Base-by-base conservation (phyloP, 495 filamentous ascomycete species). In the Neurospora intermedia region DNA sequence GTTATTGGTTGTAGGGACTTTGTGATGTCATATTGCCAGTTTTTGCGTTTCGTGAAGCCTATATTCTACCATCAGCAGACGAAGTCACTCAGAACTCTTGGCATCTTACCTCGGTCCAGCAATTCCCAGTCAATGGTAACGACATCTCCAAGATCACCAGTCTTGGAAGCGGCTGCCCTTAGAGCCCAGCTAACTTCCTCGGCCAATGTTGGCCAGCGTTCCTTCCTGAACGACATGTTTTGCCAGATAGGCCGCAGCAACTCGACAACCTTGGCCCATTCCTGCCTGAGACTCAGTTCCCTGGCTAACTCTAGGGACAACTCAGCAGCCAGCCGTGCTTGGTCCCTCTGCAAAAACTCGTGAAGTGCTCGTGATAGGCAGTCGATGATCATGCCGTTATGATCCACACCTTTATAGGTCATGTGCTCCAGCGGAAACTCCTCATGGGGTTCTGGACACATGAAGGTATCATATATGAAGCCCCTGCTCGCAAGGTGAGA, bases 111-210 rank as follows among this genome's bases (percentile, higher is more conserved):
- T 73, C 82, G 84, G 76, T 89, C 90, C 73, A 93, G 82, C 42
- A 97, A 85, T 78, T 98, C 95, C 89, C 94, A 95, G 71, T 93
- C 90, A n/a, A 95, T 90, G 43, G 88, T 87, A 39, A 97, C 78
- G 11, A 94, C 82, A 16, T 89, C 86, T 48, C 90, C 89, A 15
- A 84, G 84, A 75, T 94, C 89, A 15, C 89, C 87, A 15, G 85
- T 79, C 70, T 86, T 86, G 0, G 85, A 77, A 5, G 94, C 94
- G 74, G 91, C 93, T 73, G 92, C 85, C 75, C 93, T 87, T 48
- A 97, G 83, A 11, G 86, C 84, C 91, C 91, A 93, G 71, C 89
- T 85, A 70, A 96, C 85, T 62, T 91, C 89, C 78, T 90, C 89
- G 71, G 93, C 89, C 11, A 94, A 84, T 48, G 86, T 81, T 86